phyloP scores from a whole-genome alignment of 1,139 yeast genomes.

The Geotrichum reessii region DNA sequence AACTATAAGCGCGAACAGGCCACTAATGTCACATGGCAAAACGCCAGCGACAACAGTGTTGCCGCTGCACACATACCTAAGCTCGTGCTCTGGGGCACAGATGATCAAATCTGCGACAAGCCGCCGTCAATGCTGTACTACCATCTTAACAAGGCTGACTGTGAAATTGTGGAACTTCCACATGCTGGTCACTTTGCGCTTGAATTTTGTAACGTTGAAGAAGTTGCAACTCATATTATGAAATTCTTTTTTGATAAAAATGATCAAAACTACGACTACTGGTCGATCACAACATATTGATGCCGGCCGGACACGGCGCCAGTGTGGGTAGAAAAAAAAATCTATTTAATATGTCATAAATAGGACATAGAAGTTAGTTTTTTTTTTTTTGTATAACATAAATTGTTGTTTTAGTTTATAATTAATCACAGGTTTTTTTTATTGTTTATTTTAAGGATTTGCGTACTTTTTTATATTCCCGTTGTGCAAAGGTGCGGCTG shows the following conservation, averaged over 20 bases:
- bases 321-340: no score
- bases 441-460: no score
- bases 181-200: constrained; percentile 42
- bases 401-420: no score
- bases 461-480: no score
- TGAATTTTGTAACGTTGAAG: constrained; percentile 20
- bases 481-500: no score
- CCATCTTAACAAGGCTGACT: constrained; percentile 29
- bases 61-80: constrained; percentile 36
- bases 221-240: not conserved
- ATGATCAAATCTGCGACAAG: constrained; percentile 29
- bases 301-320: no score
- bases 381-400: no score
- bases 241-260: not conserved
- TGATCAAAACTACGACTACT: not conserved
- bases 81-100: constrained; percentile 42
- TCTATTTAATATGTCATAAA: no score
- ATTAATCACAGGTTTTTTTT: no score
- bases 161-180: constrained; percentile 29
- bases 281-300: not conserved
- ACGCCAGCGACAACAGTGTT: constrained; percentile 26
- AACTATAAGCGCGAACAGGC: constrained; percentile 32
- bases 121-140: not conserved
- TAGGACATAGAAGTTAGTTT: not conserved
- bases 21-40: not conserved